Base-by-base conservation (phyloP, 345 rosid genomes). In the Lepidium aucheri region DNA sequence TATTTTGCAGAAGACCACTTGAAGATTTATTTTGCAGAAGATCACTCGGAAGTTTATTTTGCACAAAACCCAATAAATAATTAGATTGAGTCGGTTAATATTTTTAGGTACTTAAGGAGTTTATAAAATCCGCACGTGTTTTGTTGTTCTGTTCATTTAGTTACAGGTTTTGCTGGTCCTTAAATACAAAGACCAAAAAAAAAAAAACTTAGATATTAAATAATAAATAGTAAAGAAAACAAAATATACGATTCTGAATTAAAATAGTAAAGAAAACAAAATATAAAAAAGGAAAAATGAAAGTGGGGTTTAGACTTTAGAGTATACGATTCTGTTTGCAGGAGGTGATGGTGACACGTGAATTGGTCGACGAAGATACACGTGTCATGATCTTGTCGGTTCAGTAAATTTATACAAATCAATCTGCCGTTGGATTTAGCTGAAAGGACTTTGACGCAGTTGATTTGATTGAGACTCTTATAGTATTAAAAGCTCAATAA, bases 371-470 rank as follows among this genome's bases (percentile, higher is more conserved):
- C 41, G 7, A 28, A 28, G 18, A 8, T 26, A 18, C 33, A 70
- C 74, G 62, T 70, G 74, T 70, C 74, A 26, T 3, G 3, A 53
- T 52, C 61, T 24, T 20, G 46, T 60, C 68, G 46, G 38, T 30
- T 42, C 39, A 34, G 51, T 50, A 13, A n/a, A 8, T 5, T 16
- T 15, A 14, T 56, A 46, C 16, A 12, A 47, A 49, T 15, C 67
- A 20, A 14, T 50, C 1, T 14, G 17, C 20, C 38, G 74, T 40
- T 69, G 26, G 47, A 69, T 68, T 26, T 39, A n/a, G 41, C 8
- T 30, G 20, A 7, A 7, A 16, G 8, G 28, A 51, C 7, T 18
- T 15, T 33, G 45, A 16, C 14, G 30, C 30, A 5, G 30, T 26
- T 26, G 5, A 26, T 26, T 26, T 26, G 30, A 26, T 26, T 5